Base-by-base conservation (phyloP, 192 early-diverging fungal genomes). In the Coemansia sp. region DNA sequence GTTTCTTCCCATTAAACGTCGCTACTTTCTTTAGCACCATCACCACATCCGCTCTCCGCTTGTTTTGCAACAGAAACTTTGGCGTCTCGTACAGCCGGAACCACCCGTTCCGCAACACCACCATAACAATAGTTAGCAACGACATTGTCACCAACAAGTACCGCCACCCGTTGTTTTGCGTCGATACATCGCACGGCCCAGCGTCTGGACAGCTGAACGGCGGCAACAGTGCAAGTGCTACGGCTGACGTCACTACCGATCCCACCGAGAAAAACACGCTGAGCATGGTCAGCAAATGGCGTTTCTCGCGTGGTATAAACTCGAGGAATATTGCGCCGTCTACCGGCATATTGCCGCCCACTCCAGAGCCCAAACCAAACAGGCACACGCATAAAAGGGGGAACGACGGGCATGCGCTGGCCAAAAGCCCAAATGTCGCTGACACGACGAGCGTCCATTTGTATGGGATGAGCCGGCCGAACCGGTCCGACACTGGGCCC, bases 231-330 rank as follows among this genome's bases (percentile, higher is more conserved):
- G 81, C 55, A 64, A 88, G 85, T 9, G 86, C 91, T 0, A 90
- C 44, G 1, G 87, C 40, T 0, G 90, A 89, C 6, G 90, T 72
- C 23, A 92, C 58, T 22, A 93, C 86, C 14, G 91, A 89, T 3
- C 92, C 93, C 52, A 90, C 75, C 1, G 93, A 91, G 56, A 91
- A 95, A 54, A 95, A 93, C 9, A 92, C 81, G 5, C 90, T 92
- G 61, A 95, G 82, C 47, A 95, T 83, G 0, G 92, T 95, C 67
- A 95, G 78, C 40, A 93, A 75, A 60, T 91, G 85, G 58, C 91
- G 91, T 57, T 91, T 83, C 55, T 87, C 83, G 50, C 86, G 81
- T 21, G 93, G 93, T 28, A 91, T 81, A 57, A 93, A 93, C 79
- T 95, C 92, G 4, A 95, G 83, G 54, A 93, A 95, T 14, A 95